phyloP scores from a whole-genome alignment of 331 rosid genomes.

The Dryas integrifolia region DNA sequence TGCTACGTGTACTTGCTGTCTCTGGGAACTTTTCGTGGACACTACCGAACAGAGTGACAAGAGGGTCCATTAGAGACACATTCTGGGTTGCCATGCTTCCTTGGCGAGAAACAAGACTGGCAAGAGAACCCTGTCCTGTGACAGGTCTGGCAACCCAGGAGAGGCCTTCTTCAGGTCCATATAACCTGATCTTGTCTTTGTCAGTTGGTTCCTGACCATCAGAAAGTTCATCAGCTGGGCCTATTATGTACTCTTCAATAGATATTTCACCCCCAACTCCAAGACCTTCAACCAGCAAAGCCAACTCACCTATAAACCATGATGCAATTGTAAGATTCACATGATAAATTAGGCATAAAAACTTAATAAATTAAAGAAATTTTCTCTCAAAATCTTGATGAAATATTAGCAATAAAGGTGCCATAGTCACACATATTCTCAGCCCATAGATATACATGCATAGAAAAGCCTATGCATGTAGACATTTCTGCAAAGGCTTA shows the following conservation, averaged over 20 bases:
- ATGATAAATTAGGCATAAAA: slow-evolving; percentile 16
- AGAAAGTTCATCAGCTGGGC: slow-evolving; percentile 58
- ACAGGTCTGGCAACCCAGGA: slow-evolving; percentile 90
- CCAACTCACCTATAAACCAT: slow-evolving; percentile 72
- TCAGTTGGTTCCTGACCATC: slow-evolving; percentile 50
- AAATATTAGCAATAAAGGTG: background rate
- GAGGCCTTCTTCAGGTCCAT: slow-evolving; percentile 80
- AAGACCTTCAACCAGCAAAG: slow-evolving; percentile 91
- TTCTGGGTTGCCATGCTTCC: slow-evolving; percentile 73
- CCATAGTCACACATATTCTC: background rate
- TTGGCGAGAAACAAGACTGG: slow-evolving; percentile 67
- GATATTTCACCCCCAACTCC: slow-evolving; percentile 75
- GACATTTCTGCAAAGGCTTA: background rate
- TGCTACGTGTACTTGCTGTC: slow-evolving; percentile 61
- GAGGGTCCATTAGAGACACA: slow-evolving; percentile 72
- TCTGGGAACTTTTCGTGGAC: slow-evolving; percentile 78
- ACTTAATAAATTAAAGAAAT: slow-evolving; percentile 4
- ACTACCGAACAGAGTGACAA: slow-evolving; percentile 82
- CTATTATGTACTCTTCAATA: slow-evolving; percentile 83
- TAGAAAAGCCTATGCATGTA: background rate
- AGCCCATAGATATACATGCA: background rate
- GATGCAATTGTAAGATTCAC: slow-evolving; percentile 21
- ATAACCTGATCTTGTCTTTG: slow-evolving; percentile 65
- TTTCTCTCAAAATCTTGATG: background rate
- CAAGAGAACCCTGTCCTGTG: slow-evolving; percentile 68